phyloP scores from a whole-genome alignment of 768 basidiomycete genomes.

The Panus rudis region DNA sequence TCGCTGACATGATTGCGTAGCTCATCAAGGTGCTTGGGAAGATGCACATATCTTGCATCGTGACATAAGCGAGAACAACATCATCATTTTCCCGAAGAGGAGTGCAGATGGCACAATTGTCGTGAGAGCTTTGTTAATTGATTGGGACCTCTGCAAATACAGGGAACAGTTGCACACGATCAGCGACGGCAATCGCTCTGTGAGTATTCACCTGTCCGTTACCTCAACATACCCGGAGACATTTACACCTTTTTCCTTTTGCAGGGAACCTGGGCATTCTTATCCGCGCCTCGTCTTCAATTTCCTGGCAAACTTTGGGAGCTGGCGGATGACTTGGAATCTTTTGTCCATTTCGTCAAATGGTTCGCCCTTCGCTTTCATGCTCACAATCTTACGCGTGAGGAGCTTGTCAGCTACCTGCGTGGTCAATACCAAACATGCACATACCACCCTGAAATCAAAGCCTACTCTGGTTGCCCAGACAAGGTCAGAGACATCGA shows the following conservation, averaged over 20 bases:
- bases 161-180: conserved; percentile 2
- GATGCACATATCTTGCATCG: conserved; percentile 6
- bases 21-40: conserved; percentile 2
- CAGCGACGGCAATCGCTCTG: neutral
- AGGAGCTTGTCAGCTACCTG: too few species aligned
- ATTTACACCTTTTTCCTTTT: neutral
- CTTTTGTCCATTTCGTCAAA: neutral
- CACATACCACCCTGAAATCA: too few species aligned
- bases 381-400: too few species aligned
- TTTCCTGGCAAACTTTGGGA: neutral
- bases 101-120: too few species aligned
- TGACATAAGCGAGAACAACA: conserved; percentile 6
- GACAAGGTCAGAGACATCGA: too few species aligned
- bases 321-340: neutral
- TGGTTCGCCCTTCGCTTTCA: neutral
- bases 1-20: too few species aligned
- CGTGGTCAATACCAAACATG: too few species aligned
- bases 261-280: neutral
- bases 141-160: conserved; percentile 11
- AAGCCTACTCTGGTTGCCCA: too few species aligned
- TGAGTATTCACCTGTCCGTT: neutral
- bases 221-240: too few species aligned
- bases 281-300: neutral
- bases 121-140: conserved; percentile 7
- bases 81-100: conserved; percentile 2